Evolutionary conservation across 2,329 filamentous ascomycete species (phyloP), one percentile per base, ranked within the genome.

Genomic region (Colletotrichum sublineola): DNA sequence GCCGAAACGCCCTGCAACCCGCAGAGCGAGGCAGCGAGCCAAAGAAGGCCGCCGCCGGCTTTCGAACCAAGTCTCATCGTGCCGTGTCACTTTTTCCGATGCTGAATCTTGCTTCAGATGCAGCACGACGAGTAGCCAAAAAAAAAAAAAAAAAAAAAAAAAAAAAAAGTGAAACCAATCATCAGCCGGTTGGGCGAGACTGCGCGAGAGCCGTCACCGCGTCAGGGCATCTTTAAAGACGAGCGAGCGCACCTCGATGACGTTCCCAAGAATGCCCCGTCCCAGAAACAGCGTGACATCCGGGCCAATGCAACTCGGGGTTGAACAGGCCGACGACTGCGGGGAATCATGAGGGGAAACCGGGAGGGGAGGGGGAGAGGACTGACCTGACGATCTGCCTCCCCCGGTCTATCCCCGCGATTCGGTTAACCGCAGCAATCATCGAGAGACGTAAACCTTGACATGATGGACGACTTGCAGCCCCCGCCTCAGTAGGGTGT

Each of bases 251-350:
- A 11, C 31, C 12, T 15, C 36, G 24, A 24, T n/a, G 33, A 31
- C 52, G 24, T 38, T 2, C 46, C 48, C 55, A 36, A 36, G 20
- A n/a, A 24, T 24, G 20, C 42, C 50, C n/a, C 40, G 40, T 33
- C 66, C 66, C 33, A 38, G 36, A 33, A 24, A 14, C 33, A 72
- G 65, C 33, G 66, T 61, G 64, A 53, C 55, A 69, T 72, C 66
- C 69, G 69, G 69, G 65, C 60, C 29, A 42, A 69, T 38, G 66
- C 42, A 46, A 46, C 66, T 72, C 69, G 69, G 69, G 63, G 66
- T 72, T 72, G 69, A 72, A 60, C 58, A 67, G 53, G 50, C 69
- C 69, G 69, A 72, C 69, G 38, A 61, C 29, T 72, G 69, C 69
- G 69, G 69, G 69, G 69, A 69, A 72, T 64, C 66, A 42, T 72